phyloP scores from a whole-genome alignment of 352 stramenopile species.

The Pythium sp. region DNA sequence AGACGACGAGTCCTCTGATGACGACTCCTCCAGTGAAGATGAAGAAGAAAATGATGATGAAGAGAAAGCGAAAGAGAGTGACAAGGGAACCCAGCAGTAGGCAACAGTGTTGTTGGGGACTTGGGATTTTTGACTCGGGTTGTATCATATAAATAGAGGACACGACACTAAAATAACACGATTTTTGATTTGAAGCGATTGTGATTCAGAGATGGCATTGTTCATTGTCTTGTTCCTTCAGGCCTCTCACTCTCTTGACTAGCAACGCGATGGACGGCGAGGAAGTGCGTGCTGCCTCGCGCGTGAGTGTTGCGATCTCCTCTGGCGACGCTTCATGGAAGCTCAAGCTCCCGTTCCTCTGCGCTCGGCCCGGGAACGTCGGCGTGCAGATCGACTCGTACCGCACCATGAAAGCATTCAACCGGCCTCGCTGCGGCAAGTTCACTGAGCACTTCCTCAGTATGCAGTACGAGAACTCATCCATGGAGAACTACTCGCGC shows the following conservation, averaged over 20 bases:
- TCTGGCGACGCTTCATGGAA: conserved; percentile 4
- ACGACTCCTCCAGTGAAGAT: conserved; percentile 26
- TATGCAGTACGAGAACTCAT: conserved; percentile 60
- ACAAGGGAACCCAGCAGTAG: not conserved
- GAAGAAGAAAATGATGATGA: conserved; percentile 21
- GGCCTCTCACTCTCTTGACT: not conserved
- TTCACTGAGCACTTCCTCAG: conserved; percentile 75
- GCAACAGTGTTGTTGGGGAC: not conserved
- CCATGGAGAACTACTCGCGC: conserved; percentile 67
- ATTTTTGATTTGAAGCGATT: not conserved
- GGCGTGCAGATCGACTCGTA: conserved; percentile 77
- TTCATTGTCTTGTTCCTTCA: not conserved
- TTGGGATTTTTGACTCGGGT: not conserved
- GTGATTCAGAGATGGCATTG: not conserved
- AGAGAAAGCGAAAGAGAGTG: conserved; percentile 23
- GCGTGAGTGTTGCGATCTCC: not conserved
- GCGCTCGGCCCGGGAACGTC: conserved; percentile 65
- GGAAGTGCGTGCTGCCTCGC: conserved; percentile 20
- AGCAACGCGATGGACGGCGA: conserved; percentile 18
- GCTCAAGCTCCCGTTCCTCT: conserved; percentile 47
- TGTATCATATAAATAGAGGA: conserved; percentile 17
- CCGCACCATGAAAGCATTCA: conserved; percentile 52
- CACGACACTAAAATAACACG: conserved; percentile 10
- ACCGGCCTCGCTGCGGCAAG: conserved; percentile 48
- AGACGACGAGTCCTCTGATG: conserved; percentile 12